Base-by-base conservation (phyloP, 495 filamentous ascomycete genomes). In the Lasiosphaeris hirsuta region DNA sequence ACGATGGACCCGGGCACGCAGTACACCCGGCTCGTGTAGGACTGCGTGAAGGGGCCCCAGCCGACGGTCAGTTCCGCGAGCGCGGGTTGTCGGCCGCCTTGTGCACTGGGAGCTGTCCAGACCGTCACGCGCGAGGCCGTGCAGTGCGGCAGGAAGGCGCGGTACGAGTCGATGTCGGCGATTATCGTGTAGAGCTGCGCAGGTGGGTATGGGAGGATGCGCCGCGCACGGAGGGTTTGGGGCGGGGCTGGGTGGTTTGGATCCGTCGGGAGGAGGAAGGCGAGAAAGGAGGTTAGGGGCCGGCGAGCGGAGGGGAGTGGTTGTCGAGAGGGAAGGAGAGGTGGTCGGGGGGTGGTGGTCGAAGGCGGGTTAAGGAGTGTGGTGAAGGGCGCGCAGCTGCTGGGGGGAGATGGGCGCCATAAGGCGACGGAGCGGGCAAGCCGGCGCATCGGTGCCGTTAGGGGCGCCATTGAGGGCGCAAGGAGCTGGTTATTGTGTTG, bases 131-230 rank as follows among this genome's bases (percentile, higher is more conserved):
- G 78, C 1, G 87, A 90, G 7, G 76, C 74, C 10, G 78, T 76
- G 72, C 91, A 91, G 83, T 94, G 95, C 8, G 93, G 93, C 34
- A 96, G 83, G 83, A 95, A 97, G 60, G 74, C 64, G 41, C 73
- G 72, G 84, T 97, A 98, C 62, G 80, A 82, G 70, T 87, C 78
- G 59, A 96, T 85, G 68, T 96, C 89, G 67, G 90, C 81, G 70
- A 97, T 89, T 35, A 96, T 76, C 55, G 75, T 74, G 86, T 90
- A 97, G 62, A 98, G 82, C 0, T 81, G 72, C 4, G 65, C 54
- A 45, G 85, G 78, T 1, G 84, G 72, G 80, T 95, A 95, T 30
- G 89, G 89, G 57, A 98, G 87, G n/a, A 79, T 86, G 58, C 89
- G 88, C 42, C 81, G 78, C 15, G 89, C 90, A 58, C 79, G 80